Evolutionary conservation across 2,329 filamentous ascomycete genomes (phyloP), one percentile per base, ranked within the genome.

Genomic region (Elsinoe arachidis): DNA sequence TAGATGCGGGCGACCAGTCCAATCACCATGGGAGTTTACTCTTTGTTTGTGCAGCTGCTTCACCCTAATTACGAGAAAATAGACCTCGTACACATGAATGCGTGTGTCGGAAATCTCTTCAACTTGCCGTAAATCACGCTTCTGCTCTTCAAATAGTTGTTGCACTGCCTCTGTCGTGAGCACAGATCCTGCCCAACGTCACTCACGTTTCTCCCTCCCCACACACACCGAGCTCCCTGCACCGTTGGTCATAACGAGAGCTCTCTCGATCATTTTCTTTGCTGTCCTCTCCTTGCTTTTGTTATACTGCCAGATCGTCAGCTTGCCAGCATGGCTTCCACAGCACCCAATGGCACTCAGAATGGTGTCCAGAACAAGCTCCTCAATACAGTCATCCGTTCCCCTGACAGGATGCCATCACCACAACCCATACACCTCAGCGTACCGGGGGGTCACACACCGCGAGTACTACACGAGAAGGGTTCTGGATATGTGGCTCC

Each of bases 401-500:
- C 76, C 7, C 78, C 77, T 35, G 72, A 75, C 67, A 83, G 88
- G 58, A 81, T 86, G 61, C 88, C 91, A 21, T 96, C 91, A 57
- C 90, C 90, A 21, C 88, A 95, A 69, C 90, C 91, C 23, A 91
- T 89, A 58, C 89, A 96, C 72, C 79, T 96, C 71, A 87, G 81
- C 65, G 79, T 91, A 19, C 85, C 87, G 12, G 78, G 81, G 58
- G 72, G 74, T 67, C 73, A 66, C 60, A 71, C 64, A 75, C 84
- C 89, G 70, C 82, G 87, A 57, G 80, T 92, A 57, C 77, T 97
- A 59, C 88, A 90, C 17, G 93, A 93, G 63, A 87, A 90, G 64
- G 93, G 91, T 30, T 87, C 95, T 37, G 93, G 93, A 68, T 99
- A 99, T 76, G 86, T 95, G 63, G 91, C 93, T 21, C 90, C 92